Evolutionary conservation across 2,329 filamentous ascomycete species (phyloP).

Genomic region (Pseudocercospora fuligena): DNA sequence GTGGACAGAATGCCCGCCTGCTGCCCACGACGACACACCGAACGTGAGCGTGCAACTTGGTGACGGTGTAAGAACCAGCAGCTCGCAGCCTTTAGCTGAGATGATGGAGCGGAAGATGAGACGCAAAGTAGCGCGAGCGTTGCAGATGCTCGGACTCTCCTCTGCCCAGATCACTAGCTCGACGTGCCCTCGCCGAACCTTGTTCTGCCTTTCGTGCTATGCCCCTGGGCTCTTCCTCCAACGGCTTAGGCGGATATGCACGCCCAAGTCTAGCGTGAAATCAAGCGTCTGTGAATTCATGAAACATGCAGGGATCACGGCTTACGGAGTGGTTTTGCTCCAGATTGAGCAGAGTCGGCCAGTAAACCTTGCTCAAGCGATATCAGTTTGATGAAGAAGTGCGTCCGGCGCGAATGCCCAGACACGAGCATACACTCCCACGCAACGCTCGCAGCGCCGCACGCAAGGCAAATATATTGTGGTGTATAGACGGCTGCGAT

Average conservation of each 20-base stretch:
- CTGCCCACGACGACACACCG: conserved; percentile 1
- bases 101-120: conserved; percentile 10
- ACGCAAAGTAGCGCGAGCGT: conserved; percentile 13
- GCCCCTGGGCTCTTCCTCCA: conserved; percentile 11
- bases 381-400: conserved; percentile 5
- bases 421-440: background rate
- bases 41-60: background rate
- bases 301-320: conserved; percentile 9
- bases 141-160: conserved; percentile 10
- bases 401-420: background rate
- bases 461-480: background rate
- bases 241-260: conserved; percentile 11
- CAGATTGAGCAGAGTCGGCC: conserved; percentile 9
- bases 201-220: background rate
- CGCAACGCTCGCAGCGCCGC: background rate
- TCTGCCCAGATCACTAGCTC: conserved; percentile 7
- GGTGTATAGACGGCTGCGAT: background rate
- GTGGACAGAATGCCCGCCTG: background rate
- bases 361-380: background rate
- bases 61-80: conserved; percentile 3
- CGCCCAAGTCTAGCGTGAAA: background rate
- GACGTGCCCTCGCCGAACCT: conserved; percentile 12
- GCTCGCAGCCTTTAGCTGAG: conserved; percentile 9
- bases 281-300: background rate
- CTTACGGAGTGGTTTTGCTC: conserved; percentile 1